These are phyloP conservation scores for Inga laurina DNA, from an alignment of 306 rosid genomes.

Conservation along the genomic window DNA sequence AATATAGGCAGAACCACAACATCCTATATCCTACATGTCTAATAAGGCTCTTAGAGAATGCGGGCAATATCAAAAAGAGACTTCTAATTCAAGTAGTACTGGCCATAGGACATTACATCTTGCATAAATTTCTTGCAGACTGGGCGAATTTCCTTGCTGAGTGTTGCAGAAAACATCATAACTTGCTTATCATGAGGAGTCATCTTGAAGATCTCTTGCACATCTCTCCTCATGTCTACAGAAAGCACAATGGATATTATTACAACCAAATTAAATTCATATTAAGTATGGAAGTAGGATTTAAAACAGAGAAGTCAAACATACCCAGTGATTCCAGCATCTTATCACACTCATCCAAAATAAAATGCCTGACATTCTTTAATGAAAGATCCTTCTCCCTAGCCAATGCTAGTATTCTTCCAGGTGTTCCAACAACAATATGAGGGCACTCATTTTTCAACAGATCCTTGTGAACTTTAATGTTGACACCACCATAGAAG, in stretches of 20 bases:
- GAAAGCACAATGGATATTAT: slow-evolving; percentile 24
- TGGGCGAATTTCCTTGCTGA: slow-evolving; percentile 99
- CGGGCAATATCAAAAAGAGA: slow-evolving; percentile 68
- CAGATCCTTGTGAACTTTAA: slow-evolving; percentile 91
- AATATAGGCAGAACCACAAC: slow-evolving; percentile 38
- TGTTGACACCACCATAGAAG: slow-evolving; percentile 94
- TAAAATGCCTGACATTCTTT: slow-evolving; percentile 94
- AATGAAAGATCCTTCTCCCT: slow-evolving; percentile 90
- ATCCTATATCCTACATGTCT: slow-evolving; percentile 40
- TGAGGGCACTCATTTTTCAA: slow-evolving; percentile 96
- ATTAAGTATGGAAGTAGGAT: background rate
- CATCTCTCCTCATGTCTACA: slow-evolving; percentile 98
- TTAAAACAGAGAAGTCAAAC: slow-evolving; percentile 5
- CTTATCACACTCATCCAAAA: slow-evolving; percentile 96
- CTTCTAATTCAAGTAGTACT: slow-evolving; percentile 83
- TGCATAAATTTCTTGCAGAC: slow-evolving; percentile 99
- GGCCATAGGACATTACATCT: slow-evolving; percentile 98
- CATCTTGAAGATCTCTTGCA: slow-evolving; percentile 97
- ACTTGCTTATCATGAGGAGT: slow-evolving; percentile 99
- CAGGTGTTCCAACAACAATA: slow-evolving; percentile 99
- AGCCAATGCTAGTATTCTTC: slow-evolving; percentile 82
- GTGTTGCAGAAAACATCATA: slow-evolving; percentile 99
- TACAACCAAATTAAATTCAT: background rate
- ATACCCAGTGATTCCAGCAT: slow-evolving; percentile 98
- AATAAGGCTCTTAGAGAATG: slow-evolving; percentile 51